Evolutionary conservation across 2,329 filamentous ascomycete genomes (phyloP), one percentile per base, ranked within the genome.

Genomic region (Alternaria gansuensis): DNA sequence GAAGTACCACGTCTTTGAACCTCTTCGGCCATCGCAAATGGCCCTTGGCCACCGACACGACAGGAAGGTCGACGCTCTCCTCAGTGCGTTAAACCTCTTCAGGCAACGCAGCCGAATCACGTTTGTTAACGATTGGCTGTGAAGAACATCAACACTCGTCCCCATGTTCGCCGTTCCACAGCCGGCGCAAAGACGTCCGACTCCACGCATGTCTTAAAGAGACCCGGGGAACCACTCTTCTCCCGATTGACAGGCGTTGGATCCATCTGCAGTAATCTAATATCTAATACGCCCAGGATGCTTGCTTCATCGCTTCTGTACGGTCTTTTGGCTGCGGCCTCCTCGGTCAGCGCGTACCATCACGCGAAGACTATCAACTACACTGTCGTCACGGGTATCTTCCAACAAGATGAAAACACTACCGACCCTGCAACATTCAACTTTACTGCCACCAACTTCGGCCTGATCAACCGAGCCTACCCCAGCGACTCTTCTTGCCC

Each of bases 391-490:
- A 78, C 80, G 0, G 88, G 86, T 0, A 86, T 87, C 73, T 90
- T 90, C 67, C 77, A 86, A 23, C 88, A 90, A 68, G 88, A 90
- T 68, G 82, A 88, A 23, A 69, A 80, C 0, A 68, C 78, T 4
- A 90, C 88, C 0, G 77, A 85, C 55, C 76, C 86, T 2, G 78
- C 72, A 2, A 82, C 76, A 2, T 90, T 90, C 74, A 74, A 69
- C 57, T 76, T 82, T 69, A 56, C 48, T 5, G 62, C 66, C 13
- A 62, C 78, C 55, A 90, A 90, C 77, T 89, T 89, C 69, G 89
- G 89, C 28, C 80, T 91, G 23, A 82, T 91, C 62, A 83, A 89
- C 68, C 83, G 83, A 46, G 82, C 82, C 1, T 90, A 90, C 70
- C 80, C 84, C 5, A 85, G 82, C 1, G 87, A 90, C 66, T 57